A percentile compares a stretch with the other conserved stretches of the same genome.
These are phyloP conservation scores for Cymbopogon flexuosus DNA, from an alignment of 202 grass and related monocot genomes.

Conservation along the genomic window DNA sequence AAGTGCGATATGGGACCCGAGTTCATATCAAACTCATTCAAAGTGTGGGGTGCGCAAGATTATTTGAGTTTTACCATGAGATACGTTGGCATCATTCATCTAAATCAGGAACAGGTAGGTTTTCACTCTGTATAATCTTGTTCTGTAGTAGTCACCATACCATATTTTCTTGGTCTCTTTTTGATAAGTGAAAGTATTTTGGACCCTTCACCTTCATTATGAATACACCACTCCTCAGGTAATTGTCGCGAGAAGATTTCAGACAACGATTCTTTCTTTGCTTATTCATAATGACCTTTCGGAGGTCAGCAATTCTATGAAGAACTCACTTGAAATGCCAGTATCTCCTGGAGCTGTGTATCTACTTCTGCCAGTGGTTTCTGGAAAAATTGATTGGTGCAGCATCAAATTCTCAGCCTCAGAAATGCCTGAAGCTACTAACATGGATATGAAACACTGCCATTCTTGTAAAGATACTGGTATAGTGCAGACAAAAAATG, in stretches of 20 bases:
- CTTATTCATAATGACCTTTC: slow-evolving; percentile 44
- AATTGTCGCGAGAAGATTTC: slow-evolving; percentile 50
- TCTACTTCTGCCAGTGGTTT: slow-evolving; percentile 61
- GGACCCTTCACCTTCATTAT: neutral
- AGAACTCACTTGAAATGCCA: slow-evolving; percentile 36
- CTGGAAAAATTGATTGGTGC: slow-evolving; percentile 73
- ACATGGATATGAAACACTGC: slow-evolving; percentile 27
- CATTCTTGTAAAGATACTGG: slow-evolving; percentile 35
- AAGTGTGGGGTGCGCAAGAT: slow-evolving; percentile 17
- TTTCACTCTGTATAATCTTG: neutral
- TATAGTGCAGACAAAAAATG: slow-evolving; percentile 58
- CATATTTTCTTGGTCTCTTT: slow-evolving; percentile 12
- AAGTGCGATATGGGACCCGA: slow-evolving; percentile 59
- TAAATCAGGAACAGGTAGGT: slow-evolving; percentile 58
- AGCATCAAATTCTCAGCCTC: slow-evolving; percentile 39
- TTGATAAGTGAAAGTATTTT: neutral
- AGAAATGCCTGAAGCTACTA: slow-evolving; percentile 17
- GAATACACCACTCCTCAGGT: slow-evolving; percentile 33
- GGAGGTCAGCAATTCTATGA: slow-evolving; percentile 14
- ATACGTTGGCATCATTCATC: slow-evolving; percentile 36
- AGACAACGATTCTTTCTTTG: slow-evolving; percentile 54
- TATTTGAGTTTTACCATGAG: slow-evolving; percentile 37
- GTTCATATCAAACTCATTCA: slow-evolving; percentile 47
- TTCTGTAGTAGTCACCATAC: neutral
- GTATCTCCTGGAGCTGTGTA: slow-evolving; percentile 50